Base-by-base conservation (phyloP, 768 basidiomycete species). In the Podaxis pistillaris region DNA sequence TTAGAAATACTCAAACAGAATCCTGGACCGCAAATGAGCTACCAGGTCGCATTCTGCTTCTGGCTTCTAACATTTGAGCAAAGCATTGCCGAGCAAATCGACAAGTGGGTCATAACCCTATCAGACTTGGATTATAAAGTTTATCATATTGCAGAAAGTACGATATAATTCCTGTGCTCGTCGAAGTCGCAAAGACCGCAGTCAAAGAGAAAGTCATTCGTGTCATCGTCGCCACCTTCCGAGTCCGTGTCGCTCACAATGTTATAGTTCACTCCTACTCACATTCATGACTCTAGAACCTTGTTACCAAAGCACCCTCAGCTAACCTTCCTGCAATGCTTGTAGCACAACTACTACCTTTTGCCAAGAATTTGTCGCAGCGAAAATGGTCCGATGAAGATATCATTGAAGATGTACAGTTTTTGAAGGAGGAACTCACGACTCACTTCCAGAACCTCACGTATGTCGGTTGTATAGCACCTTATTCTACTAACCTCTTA, bases 191-290 rank as follows among this genome's bases (percentile, higher is more conserved):
- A 2, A 92, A 96, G 71, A 84, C 79, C 5, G 96, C 96, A 4
- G 90, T 92, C 36, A 99, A 99, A 74, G 96, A 98, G 78, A 99
- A 99, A 75, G 93, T 99, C 30, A 91, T 94, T 64, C 88, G 97
- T 8, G 91, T 98, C 13, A 87, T 96, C 60, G 81, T 98, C 40
- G 93, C 97, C 13, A 94, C 96, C 1, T 93, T 98, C 77, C 81
- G 91, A 58, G 95, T 94, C 67, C 60, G 73, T 61, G 53, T 56
- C 8, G 2, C 12, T 28, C 36, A 22, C n/a, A 58, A 41, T 9
- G 1, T 51, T 26, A 62, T 58, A 33, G 37, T 56, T 15, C 13
- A 17, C 22, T 46, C 15, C 28, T 22, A 1, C 38, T 61, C 12
- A 22, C 17, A 24, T 17, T 11, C 40, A 15, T 47, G 47, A 33